These are phyloP conservation scores for Diaporthe destruens DNA, from an alignment of 2,329 filamentous ascomycete genomes.

Conservation along the genomic window DNA sequence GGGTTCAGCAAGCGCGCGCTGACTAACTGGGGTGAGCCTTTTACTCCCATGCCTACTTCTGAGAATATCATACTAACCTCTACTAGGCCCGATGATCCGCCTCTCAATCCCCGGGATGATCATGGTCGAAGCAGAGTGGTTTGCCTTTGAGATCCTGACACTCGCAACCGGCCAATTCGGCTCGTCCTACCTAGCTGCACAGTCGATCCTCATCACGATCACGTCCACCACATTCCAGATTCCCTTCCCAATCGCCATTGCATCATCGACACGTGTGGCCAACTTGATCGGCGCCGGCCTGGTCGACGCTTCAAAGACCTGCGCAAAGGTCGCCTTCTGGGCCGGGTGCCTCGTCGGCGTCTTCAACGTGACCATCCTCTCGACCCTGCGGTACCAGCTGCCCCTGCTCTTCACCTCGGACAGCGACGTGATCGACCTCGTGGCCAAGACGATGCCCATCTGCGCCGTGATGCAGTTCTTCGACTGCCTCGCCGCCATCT, in stretches of 20 bases:
- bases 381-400: slow-evolving; percentile 76
- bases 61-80: neutral
- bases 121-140: slow-evolving; percentile 94
- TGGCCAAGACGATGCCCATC: slow-evolving; percentile 79
- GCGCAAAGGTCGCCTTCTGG: slow-evolving; percentile 80
- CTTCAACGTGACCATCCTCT: slow-evolving; percentile 81
- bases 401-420: slow-evolving; percentile 85
- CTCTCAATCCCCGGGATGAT: slow-evolving; percentile 90
- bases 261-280: slow-evolving; percentile 87
- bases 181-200: slow-evolving; percentile 84
- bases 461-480: slow-evolving; percentile 92
- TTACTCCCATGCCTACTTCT: slow-evolving; percentile 50
- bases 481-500: slow-evolving; percentile 82
- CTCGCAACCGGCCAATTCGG: slow-evolving; percentile 85
- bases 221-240: slow-evolving; percentile 88
- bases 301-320: slow-evolving; percentile 82
- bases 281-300: slow-evolving; percentile 92
- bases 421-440: slow-evolving; percentile 74
- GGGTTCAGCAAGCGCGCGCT: slow-evolving; percentile 79
- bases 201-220: slow-evolving; percentile 85
- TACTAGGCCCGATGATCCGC: slow-evolving; percentile 78
- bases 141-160: slow-evolving; percentile 92
- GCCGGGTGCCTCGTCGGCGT: slow-evolving; percentile 79
- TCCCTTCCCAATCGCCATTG: slow-evolving; percentile 91
- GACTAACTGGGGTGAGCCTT: slow-evolving; percentile 77